Conservation (phyloP, 2,329 filamentous ascomycete species). For the Acrodontium crateriforme region DNA sequence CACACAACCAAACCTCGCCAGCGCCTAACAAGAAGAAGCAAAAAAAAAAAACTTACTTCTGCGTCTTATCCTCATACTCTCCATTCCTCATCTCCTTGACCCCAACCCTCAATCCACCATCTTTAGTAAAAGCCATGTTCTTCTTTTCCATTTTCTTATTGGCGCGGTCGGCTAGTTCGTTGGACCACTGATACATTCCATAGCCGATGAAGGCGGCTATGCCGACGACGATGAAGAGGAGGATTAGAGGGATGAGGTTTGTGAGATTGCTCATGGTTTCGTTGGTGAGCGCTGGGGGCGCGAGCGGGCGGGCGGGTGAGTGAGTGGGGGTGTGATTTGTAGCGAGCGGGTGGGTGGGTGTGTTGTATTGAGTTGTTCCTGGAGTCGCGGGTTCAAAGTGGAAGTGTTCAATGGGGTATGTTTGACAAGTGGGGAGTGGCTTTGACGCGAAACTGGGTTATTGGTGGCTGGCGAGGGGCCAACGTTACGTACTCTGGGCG, state of each 20-base stretch:
- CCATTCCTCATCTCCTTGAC: conserved; percentile 56
- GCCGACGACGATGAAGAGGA: conserved; percentile 46
- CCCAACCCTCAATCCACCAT: conserved; percentile 55
- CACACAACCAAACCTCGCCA: neutral
- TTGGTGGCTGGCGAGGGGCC: too few relatives aligned
- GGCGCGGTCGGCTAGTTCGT: conserved; percentile 51
- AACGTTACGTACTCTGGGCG: too few relatives aligned
- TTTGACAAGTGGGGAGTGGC: too few relatives aligned
- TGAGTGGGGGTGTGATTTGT: too few relatives aligned
- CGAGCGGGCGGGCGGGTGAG: too few relatives aligned
- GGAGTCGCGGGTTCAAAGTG: too few relatives aligned
- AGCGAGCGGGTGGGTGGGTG: too few relatives aligned
- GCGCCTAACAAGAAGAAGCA: neutral
- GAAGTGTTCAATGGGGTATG: too few relatives aligned
- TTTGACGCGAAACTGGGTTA: too few relatives aligned
- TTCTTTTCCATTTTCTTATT: conserved; percentile 59
- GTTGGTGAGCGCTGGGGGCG: neutral
- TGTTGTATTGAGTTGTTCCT: too few relatives aligned
- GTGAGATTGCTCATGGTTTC: conserved; percentile 8
- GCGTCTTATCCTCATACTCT: conserved; percentile 59
- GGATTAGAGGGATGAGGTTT: conserved; percentile 48
- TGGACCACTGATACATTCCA: conserved; percentile 53
- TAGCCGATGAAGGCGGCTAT: conserved; percentile 53
- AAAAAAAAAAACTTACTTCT: conserved; percentile 31
- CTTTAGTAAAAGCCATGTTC: conserved; percentile 62